Conservation (phyloP, 2,329 filamentous ascomycete genomes). For the Coniochaeta pulveracea region DNA sequence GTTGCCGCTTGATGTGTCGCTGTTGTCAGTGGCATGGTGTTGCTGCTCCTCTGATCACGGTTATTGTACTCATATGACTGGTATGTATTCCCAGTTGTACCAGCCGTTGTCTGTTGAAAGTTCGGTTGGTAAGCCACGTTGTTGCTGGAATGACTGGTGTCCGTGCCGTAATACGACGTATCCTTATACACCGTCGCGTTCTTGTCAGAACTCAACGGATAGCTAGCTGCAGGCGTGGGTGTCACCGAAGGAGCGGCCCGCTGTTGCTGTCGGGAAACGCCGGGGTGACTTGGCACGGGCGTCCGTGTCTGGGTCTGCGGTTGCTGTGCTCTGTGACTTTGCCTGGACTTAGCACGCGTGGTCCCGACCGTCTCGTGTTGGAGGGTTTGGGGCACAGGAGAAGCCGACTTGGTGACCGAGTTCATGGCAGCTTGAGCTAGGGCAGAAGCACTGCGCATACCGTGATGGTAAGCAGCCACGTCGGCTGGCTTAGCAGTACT, state of each 20-base stretch:
- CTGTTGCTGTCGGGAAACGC: slow-evolving; percentile 8
- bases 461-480: background rate
- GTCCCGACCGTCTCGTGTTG: slow-evolving; percentile 19
- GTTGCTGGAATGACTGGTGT: slow-evolving; percentile 12
- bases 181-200: slow-evolving; percentile 12
- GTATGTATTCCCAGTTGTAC: slow-evolving; percentile 10
- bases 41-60: slow-evolving; percentile 6
- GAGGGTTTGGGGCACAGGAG: slow-evolving; percentile 11
- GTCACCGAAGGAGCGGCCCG: slow-evolving; percentile 6
- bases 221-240: background rate
- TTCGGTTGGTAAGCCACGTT: slow-evolving; percentile 19
- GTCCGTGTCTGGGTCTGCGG: slow-evolving; percentile 15
- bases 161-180: slow-evolving; percentile 12
- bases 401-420: slow-evolving; percentile 13
- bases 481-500: slow-evolving; percentile 1
- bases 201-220: slow-evolving; percentile 3
- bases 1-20: slow-evolving; percentile 15
- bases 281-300: slow-evolving; percentile 11
- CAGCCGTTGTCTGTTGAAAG: slow-evolving; percentile 14
- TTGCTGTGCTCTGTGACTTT: slow-evolving; percentile 20
- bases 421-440: slow-evolving; percentile 2
- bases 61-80: slow-evolving; percentile 14
- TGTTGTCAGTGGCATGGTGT: slow-evolving; percentile 8
- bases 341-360: slow-evolving; percentile 21
- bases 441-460: background rate